phyloP scores from a whole-genome alignment of 352 stramenopile species.

The Phytophthora pini region DNA sequence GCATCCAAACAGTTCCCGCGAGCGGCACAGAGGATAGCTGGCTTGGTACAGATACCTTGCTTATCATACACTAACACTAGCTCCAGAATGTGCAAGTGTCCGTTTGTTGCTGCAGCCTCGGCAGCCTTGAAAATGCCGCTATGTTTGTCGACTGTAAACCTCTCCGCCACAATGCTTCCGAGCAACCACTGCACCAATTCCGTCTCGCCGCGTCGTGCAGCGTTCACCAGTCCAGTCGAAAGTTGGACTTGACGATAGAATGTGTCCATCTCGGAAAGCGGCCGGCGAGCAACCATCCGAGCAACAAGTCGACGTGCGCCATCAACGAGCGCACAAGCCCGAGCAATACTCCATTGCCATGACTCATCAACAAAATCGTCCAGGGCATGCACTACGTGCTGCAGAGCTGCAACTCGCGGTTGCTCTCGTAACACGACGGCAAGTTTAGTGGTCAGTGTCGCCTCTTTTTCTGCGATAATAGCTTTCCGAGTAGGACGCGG shows the following conservation, averaged over 20 bases:
- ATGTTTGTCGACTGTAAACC: slow-evolving; percentile 29
- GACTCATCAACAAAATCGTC: slow-evolving; percentile 38
- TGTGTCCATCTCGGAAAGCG: slow-evolving; percentile 29
- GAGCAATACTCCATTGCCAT: slow-evolving; percentile 37
- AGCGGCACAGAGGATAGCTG: slow-evolving; percentile 22
- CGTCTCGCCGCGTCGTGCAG: slow-evolving; percentile 15
- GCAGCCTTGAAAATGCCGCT: slow-evolving; percentile 33
- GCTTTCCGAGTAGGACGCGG: neutral
- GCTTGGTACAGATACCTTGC: slow-evolving; percentile 11
- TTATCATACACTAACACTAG: slow-evolving; percentile 34
- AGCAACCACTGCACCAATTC: slow-evolving; percentile 33
- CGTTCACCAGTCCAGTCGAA: slow-evolving; percentile 26
- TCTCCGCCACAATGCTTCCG: slow-evolving; percentile 16
- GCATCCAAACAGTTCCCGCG: slow-evolving; percentile 11
- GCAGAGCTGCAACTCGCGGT: slow-evolving; percentile 21
- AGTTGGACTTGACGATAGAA: slow-evolving; percentile 39
- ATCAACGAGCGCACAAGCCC: slow-evolving; percentile 26
- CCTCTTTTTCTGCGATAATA: slow-evolving; percentile 14
- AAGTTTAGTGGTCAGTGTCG: slow-evolving; percentile 29
- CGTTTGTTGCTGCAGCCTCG: slow-evolving; percentile 24
- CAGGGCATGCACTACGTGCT: slow-evolving; percentile 33
- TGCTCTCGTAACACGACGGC: slow-evolving; percentile 30
- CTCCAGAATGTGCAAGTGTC: slow-evolving; percentile 25
- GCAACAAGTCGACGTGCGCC: slow-evolving; percentile 25
- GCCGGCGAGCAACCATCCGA: slow-evolving; percentile 26